Percentiles rank a stretch among this genome's conserved stretches.
Evolutionary conservation across 306 rosid genomes (phyloP).

Genomic region (Prunus kanzakura): DNA sequence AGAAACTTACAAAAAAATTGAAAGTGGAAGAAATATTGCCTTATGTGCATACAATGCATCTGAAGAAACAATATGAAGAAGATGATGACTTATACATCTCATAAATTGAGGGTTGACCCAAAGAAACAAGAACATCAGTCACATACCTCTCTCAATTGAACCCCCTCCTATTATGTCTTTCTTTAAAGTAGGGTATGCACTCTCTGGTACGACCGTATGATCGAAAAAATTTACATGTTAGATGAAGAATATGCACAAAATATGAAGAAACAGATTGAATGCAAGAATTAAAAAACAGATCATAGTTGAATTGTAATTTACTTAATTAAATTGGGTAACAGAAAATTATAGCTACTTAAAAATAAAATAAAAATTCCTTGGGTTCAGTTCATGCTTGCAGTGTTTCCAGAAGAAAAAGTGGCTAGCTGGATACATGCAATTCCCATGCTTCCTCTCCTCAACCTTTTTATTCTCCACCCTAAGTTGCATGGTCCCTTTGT

Average conservation of each 20-base stretch:
- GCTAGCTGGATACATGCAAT: not conserved
- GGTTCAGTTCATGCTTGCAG: not conserved
- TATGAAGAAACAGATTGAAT: not conserved
- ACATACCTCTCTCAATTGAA: constrained; percentile 45
- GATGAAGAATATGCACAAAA: not conserved
- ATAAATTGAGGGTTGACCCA: not conserved
- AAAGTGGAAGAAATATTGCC: too few species aligned
- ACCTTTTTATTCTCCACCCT: not conserved
- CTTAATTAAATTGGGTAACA: too few species aligned
- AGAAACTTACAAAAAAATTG: too few species aligned
- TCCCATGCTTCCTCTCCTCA: not conserved
- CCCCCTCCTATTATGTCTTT: constrained; percentile 21
- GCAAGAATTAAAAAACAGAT: not conserved
- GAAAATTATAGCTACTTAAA: too few species aligned
- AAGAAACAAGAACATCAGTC: not conserved
- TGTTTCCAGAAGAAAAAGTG: not conserved
- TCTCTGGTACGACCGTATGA: constrained; percentile 30
- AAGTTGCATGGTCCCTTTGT: not conserved
- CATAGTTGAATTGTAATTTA: too few species aligned
- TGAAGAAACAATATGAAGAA: constrained; percentile 22
- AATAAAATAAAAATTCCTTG: too few species aligned
- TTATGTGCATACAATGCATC: constrained; percentile 46
- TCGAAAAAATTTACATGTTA: not conserved
- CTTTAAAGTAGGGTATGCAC: constrained; percentile 31
- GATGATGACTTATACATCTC: not conserved